Base-by-base conservation (phyloP, 176 grass and related monocot genomes). In the Avena eriantha region DNA sequence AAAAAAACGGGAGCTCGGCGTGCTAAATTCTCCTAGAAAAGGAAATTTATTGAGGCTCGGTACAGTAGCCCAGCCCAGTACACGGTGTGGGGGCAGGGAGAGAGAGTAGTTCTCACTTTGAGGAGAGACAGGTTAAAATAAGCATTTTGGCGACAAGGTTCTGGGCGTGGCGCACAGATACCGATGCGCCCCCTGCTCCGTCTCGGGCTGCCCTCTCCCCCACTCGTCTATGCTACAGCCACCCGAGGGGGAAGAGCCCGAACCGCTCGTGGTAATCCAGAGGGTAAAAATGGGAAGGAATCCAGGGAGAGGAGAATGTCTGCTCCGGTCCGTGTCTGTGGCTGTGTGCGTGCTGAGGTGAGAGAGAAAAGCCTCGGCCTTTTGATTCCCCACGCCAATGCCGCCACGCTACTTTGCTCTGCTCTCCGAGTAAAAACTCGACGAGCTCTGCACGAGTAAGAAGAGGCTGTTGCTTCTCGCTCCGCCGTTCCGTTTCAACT, bases 41-140 rank as follows among this genome's bases (percentile, higher is more conserved):
- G 39, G 1, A 41, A 41, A 41, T 41, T 41, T 41, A 41, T 41
- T 41, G 39, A 5, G 39, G 0, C 39, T 41, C 39, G 39, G 39
- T 41, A 41, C 5, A 41, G 39, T 8, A 41, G 39, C 39, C 39
- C 39, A 39, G 36, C 36, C 36, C 36, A 41, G 39, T 41, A 41
- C 6, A 47, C 45, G 10, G 45, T 47, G 45, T 47, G 45, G 45
- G 9, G 45, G 10, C 8, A 47, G 77, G n/a, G 41, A 19, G 64
- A 43, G 54, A 59, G 53, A 70, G 54, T 0, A 6, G 14, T 67
- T 78, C 84, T 79, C 89, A 87, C 82, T 91, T 91, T 91, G 86
- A 91, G 86, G 77, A 78, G 83, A 71, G 53, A 77, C 86, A 88
- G 82, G 39, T 23, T 60, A 84, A 76, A 88, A 76, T 77, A 84